phyloP scores from a whole-genome alignment of 2,329 filamentous ascomycete genomes.

The Rutstroemia sp. region DNA sequence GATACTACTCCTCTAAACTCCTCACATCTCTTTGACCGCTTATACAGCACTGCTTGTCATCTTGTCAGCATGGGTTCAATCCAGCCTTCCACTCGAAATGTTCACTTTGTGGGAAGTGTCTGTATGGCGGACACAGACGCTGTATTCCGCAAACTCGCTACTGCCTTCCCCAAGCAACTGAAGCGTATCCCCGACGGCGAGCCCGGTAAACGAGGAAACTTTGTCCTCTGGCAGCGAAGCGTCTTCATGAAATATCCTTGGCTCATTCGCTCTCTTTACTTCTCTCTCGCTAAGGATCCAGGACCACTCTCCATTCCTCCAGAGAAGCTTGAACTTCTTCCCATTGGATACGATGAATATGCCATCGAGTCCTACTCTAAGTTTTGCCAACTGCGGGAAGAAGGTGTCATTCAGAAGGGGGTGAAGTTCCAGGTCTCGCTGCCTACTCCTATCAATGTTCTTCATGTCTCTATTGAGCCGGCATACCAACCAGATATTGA shows the following conservation, averaged over 20 bases:
- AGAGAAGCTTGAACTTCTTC: slow-evolving; percentile 4
- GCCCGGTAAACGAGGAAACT: slow-evolving; percentile 30
- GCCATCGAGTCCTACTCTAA: slow-evolving; percentile 25
- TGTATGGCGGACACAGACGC: slow-evolving; percentile 29
- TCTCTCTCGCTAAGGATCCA: slow-evolving; percentile 4
- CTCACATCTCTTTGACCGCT: neutral
- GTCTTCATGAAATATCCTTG: slow-evolving; percentile 23
- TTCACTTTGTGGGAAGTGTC: slow-evolving; percentile 32
- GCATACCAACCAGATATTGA: slow-evolving; percentile 24
- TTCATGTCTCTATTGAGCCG: slow-evolving; percentile 13
- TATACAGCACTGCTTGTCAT: neutral
- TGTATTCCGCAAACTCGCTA: slow-evolving; percentile 28
- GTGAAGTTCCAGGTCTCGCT: slow-evolving; percentile 31
- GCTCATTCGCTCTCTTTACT: slow-evolving; percentile 6
- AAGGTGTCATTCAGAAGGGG: slow-evolving; percentile 20
- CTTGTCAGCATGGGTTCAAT: neutral
- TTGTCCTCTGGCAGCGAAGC: slow-evolving; percentile 29
- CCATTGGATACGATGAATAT: slow-evolving; percentile 23
- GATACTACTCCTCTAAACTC: too few relatives aligned
- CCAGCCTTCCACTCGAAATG: neutral
- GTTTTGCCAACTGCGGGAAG: slow-evolving; percentile 21
- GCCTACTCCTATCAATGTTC: slow-evolving; percentile 24
- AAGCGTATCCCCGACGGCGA: slow-evolving; percentile 37
- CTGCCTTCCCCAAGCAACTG: slow-evolving; percentile 29
- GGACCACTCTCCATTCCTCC: slow-evolving; percentile 6